These are phyloP conservation scores for Coemansia guatemalensis DNA, from an alignment of 192 early-diverging fungal genomes.

Conservation along the genomic window DNA sequence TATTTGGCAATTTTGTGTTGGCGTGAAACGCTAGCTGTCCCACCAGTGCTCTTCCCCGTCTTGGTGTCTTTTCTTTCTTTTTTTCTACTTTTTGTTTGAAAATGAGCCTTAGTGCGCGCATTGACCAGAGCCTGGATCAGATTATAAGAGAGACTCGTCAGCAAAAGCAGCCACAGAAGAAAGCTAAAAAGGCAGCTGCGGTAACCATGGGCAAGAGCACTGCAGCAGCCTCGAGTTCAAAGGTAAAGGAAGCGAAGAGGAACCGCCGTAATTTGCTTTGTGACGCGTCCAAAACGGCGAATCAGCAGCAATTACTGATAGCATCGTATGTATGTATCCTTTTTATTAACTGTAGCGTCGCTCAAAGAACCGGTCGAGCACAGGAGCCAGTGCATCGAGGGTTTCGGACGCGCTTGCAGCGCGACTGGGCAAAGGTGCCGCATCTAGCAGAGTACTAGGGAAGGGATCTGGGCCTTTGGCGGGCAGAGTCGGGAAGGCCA, in stretches of 20 bases:
- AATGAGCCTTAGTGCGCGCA: slow-evolving; percentile 26
- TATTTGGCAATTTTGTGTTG: too few relatives aligned
- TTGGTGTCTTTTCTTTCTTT: not conserved
- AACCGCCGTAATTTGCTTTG: not conserved
- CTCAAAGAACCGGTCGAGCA: slow-evolving; percentile 26
- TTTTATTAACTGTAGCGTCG: slow-evolving; percentile 27
- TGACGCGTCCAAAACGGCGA: not conserved
- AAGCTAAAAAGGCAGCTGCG: not conserved
- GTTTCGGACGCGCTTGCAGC: slow-evolving; percentile 15
- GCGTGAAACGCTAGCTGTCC: not conserved
- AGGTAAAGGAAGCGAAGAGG: not conserved
- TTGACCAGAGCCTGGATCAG: slow-evolving; percentile 51
- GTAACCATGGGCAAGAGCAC: not conserved
- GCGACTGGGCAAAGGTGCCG: slow-evolving; percentile 17
- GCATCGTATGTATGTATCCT: not conserved
- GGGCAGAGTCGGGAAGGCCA: not conserved
- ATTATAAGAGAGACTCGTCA: slow-evolving; percentile 30
- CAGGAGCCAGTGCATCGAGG: slow-evolving; percentile 5
- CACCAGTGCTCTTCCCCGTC: not conserved
- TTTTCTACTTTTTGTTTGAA: not conserved
- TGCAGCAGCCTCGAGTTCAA: not conserved
- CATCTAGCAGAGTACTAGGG: not conserved
- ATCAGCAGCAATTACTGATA: not conserved
- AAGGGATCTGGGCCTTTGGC: slow-evolving; percentile 7
- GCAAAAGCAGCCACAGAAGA: slow-evolving; percentile 1